Conservation (phyloP, 768 basidiomycete species). For the Rhodotorula toruloides region DNA sequence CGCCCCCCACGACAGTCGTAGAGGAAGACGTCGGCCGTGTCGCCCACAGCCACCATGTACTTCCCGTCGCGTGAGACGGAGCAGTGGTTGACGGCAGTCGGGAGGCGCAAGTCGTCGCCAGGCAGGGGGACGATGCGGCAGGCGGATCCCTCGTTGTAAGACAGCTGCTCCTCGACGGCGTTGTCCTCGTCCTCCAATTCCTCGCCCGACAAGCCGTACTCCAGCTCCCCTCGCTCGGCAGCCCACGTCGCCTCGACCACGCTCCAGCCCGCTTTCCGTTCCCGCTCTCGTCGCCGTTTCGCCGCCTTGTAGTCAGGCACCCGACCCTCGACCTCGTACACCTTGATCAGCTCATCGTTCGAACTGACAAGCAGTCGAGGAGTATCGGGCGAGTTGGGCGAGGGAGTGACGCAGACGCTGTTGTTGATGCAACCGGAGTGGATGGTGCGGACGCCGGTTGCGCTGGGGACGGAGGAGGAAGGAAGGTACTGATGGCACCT, state of each 20-base stretch:
- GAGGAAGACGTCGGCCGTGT: slow-evolving; percentile 77
- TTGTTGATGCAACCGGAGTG: slow-evolving; percentile 73
- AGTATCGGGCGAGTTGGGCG: neutral
- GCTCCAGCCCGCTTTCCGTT: slow-evolving; percentile 1
- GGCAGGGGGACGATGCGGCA: slow-evolving; percentile 52
- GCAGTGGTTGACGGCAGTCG: slow-evolving; percentile 75
- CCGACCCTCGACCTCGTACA: slow-evolving; percentile 53
- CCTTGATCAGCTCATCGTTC: slow-evolving; percentile 74
- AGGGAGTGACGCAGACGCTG: slow-evolving; percentile 59
- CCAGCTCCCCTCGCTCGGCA: neutral
- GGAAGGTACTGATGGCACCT: slow-evolving; percentile 28
- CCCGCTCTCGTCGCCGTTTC: neutral
- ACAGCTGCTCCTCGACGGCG: slow-evolving; percentile 46
- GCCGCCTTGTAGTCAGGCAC: slow-evolving; percentile 14
- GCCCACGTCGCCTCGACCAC: slow-evolving; percentile 14
- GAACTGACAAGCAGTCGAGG: slow-evolving; percentile 77
- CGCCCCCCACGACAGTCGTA: slow-evolving; percentile 59
- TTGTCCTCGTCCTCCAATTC: slow-evolving; percentile 12
- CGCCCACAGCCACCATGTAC: slow-evolving; percentile 82
- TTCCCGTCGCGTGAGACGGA: slow-evolving; percentile 84
- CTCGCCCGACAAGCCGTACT: neutral
- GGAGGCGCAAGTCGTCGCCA: slow-evolving; percentile 32
- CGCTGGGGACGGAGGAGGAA: neutral
- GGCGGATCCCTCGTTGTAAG: slow-evolving; percentile 50
- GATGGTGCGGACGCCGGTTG: slow-evolving; percentile 53